Base-by-base conservation (phyloP, 306 rosid species). In the Acacia confusa region DNA sequence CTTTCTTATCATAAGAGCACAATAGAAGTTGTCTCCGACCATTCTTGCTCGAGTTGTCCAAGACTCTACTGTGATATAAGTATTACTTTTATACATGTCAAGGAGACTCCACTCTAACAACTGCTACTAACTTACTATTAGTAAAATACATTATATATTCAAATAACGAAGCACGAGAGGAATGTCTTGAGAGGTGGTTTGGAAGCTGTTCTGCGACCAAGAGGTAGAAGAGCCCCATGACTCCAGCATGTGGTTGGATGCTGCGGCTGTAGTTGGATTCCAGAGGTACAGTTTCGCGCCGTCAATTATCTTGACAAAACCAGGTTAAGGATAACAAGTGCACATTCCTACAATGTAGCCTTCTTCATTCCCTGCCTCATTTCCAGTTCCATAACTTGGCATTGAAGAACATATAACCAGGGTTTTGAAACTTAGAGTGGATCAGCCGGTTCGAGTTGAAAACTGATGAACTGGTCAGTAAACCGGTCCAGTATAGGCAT, bases 321-420 rank as follows among this genome's bases (percentile, higher is more conserved):
- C 92, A 16, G 86, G 89, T 50, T 10, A 32, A 61, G 98, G 97
- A 82, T 88, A 92, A 77, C 98, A 94, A 41, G 92, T 88, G 1
- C 89, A 74, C 98, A 94, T 94, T 83, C 98, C 98, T 28, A 94
- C 92, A 9, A 94, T 76, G 78, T 90, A 92, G 0, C 88, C 86
- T 9, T 65, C 78, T 52, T 94, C 98, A 53, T 94, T 88, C 79
- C 97, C 98, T 25, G 87, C 87, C 66, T 92, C 92, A 3, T 79
- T 36, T 3, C 98, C 95, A 16, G 64, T 41, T 78, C 98, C 98
- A n/a, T n/a, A n/a, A n/a, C n/a, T n/a, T n/a, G n/a, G n/a, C n/a
- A n/a, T n/a, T n/a, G n/a, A n/a, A n/a, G n/a, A n/a, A n/a, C n/a
- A n/a, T n/a, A n/a, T n/a, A n/a, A n/a, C n/a, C n/a, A n/a, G n/a